Evolutionary conservation across 140 eudicot genomes (phyloP).

Genomic region (Eryngium alpinum): DNA sequence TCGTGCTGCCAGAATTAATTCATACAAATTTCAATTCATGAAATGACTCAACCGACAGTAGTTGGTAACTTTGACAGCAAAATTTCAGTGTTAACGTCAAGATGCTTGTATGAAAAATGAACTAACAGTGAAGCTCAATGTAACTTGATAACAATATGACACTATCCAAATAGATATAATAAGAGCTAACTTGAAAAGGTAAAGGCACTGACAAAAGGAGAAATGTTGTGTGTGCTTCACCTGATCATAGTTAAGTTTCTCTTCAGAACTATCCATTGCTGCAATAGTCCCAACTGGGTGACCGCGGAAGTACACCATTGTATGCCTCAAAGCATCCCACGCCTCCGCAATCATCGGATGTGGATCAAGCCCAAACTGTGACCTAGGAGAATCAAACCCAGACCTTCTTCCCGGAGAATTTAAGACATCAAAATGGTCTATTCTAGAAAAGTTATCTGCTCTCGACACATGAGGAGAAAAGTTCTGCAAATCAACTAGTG

Average conservation of each 20-base stretch:
- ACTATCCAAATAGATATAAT: neutral
- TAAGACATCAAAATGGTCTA: slow-evolving; percentile 41
- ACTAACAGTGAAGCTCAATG: neutral
- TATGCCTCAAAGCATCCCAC: slow-evolving; percentile 74
- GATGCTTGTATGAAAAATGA: neutral
- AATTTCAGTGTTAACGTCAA: neutral
- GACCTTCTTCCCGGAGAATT: slow-evolving; percentile 53
- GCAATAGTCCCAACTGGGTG: slow-evolving; percentile 95
- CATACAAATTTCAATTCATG: neutral
- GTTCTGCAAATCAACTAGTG: slow-evolving; percentile 47
- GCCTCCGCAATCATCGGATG: slow-evolving; percentile 74
- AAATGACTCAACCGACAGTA: neutral
- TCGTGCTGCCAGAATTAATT: neutral
- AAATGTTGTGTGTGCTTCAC: slow-evolving; percentile 20
- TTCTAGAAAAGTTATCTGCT: slow-evolving; percentile 39
- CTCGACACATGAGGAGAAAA: slow-evolving; percentile 48
- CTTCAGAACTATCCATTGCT: slow-evolving; percentile 87
- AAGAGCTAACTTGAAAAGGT: neutral
- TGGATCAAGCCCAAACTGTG: slow-evolving; percentile 47
- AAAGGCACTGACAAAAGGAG: neutral
- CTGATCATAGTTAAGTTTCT: slow-evolving; percentile 89
- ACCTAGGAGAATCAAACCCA: slow-evolving; percentile 53
- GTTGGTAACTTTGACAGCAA: neutral
- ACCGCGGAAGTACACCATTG: slow-evolving; percentile 82
- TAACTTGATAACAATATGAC: neutral